Conservation (phyloP, 371 early-diverging fungal genomes). For the Mucor piriformis region DNA sequence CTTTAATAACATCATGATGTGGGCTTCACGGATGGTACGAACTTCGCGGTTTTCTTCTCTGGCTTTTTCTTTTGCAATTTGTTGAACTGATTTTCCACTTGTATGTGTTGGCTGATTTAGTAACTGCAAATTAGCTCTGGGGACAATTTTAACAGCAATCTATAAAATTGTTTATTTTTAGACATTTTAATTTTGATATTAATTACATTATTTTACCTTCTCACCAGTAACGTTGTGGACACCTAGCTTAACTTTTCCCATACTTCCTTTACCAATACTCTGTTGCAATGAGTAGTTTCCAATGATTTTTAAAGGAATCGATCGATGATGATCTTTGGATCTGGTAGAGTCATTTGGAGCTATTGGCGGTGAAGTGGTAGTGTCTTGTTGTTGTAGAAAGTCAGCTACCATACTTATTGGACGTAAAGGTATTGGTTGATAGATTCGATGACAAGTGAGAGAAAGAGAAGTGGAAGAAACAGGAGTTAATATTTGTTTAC, state of each 20-base stretch:
- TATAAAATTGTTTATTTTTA: constrained; percentile 18
- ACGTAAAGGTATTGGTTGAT: constrained; percentile 11
- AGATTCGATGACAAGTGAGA: constrained; percentile 4
- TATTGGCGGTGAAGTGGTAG: neutral
- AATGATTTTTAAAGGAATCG: constrained; percentile 29
- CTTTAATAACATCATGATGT: constrained; percentile 89
- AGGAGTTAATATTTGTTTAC: constrained; percentile 12
- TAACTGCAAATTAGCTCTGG: constrained; percentile 40
- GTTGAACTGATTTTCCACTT: constrained; percentile 29
- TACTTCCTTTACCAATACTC: constrained; percentile 49
- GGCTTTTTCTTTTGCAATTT: constrained; percentile 47
- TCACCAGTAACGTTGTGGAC: constrained; percentile 50
- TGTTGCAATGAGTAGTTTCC: constrained; percentile 45
- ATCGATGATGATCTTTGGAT: constrained; percentile 13
- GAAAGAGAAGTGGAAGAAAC: constrained; percentile 1
- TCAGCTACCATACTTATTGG: constrained; percentile 26
- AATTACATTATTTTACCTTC: constrained; percentile 30
- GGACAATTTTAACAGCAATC: constrained; percentile 55
- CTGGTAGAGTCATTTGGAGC: neutral
- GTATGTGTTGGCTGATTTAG: constrained; percentile 18
- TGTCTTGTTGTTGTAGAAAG: constrained; percentile 17
- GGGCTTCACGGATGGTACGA: constrained; percentile 88
- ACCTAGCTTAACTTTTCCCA: constrained; percentile 52
- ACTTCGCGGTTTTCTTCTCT: constrained; percentile 78
- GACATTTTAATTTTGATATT: constrained; percentile 3